Evolutionary conservation across 176 grass and related monocot species (phyloP), one percentile per base, ranked within the genome.

Genomic region (Tillandsia fasciculata): DNA sequence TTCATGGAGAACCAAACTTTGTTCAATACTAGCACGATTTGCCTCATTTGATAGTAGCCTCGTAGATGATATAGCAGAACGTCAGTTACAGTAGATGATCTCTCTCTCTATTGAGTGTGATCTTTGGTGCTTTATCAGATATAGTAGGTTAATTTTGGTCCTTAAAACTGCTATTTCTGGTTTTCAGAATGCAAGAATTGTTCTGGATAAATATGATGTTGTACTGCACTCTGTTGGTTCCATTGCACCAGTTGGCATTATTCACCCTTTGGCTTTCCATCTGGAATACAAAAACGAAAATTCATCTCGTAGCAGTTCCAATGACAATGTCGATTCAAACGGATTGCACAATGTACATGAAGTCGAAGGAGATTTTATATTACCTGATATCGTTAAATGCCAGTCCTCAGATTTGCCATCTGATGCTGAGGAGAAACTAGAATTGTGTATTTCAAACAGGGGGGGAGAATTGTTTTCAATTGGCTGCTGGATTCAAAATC

Each of bases 231-330:
- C 86, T 3, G 58, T 86, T 47, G 86, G 90, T 81, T 84, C 84
- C 48, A 97, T 97, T 65, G 93, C 93, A 52, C 80, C 93, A 70
- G 93, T 92, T 70, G 93, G 89, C 53, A 73, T 97, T 79, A 88
- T 97, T 90, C 93, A 92, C 56, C 89, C 93, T 22, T 53, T 81
- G 64, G 65, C 74, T 28, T 97, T 97, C 76, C 93, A 97, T 85
- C 71, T 92, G 53, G 83, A 92, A 56, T 72, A 67, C 50, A 97
- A 97, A 72, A 24, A 82, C 52, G 48, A 76, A 22, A 2, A 13
- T 82, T 81, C 77, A 69, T 79, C 74, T 66, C 26, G 51, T 49
- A 72, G 51, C 68, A 72, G 15, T 78, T 69, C 26, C 26, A 50
- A 68, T 65, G 57, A 51, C 26, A 1, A 26, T 78, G 51, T 50